phyloP scores from a whole-genome alignment of 192 early-diverging fungal genomes.

The Haplosporangium gracile region DNA sequence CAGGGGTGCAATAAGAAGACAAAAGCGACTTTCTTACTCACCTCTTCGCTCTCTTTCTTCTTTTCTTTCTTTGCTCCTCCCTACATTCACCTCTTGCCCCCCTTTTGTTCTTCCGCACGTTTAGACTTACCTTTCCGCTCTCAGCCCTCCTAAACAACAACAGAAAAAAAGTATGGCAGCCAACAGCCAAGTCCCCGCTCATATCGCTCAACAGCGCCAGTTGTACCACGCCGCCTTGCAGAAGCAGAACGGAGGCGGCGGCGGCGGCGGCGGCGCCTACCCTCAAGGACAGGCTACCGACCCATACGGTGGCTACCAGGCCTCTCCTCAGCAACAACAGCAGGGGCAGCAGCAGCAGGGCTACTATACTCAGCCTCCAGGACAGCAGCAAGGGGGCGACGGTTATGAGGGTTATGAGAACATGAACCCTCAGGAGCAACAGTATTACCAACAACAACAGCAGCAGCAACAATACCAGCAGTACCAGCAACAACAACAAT shows the following conservation, averaged over 20 bases:
- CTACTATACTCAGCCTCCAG: slow-evolving; percentile 22
- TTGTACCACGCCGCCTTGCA: slow-evolving; percentile 40
- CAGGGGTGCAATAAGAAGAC: background rate
- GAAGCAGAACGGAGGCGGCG: slow-evolving; percentile 43
- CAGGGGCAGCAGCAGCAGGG: slow-evolving; percentile 24
- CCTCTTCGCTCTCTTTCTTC: background rate
- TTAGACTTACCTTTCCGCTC: background rate
- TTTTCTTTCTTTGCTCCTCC: background rate
- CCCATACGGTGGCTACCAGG: slow-evolving; percentile 25
- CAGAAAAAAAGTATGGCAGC: slow-evolving; percentile 24
- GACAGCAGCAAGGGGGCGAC: slow-evolving; percentile 20
- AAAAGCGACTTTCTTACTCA: background rate
- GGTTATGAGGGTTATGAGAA: slow-evolving; percentile 4
- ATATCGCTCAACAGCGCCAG: slow-evolving; percentile 42
- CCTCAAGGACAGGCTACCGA: slow-evolving; percentile 6
- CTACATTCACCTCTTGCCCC: too few relatives aligned
- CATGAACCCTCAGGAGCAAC: slow-evolving; percentile 29
- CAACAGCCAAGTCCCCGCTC: slow-evolving; percentile 40
- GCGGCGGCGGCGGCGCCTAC: slow-evolving; percentile 18
- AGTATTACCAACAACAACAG: slow-evolving; percentile 32
- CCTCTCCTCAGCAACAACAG: slow-evolving; percentile 18
- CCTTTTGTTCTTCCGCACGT: background rate
- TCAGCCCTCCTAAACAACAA: background rate
- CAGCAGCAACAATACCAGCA: slow-evolving; percentile 31
- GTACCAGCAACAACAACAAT: slow-evolving; percentile 15